Evolutionary conservation across 305 asterid genomes (phyloP).

Genomic region (Ilex paraguariensis): DNA sequence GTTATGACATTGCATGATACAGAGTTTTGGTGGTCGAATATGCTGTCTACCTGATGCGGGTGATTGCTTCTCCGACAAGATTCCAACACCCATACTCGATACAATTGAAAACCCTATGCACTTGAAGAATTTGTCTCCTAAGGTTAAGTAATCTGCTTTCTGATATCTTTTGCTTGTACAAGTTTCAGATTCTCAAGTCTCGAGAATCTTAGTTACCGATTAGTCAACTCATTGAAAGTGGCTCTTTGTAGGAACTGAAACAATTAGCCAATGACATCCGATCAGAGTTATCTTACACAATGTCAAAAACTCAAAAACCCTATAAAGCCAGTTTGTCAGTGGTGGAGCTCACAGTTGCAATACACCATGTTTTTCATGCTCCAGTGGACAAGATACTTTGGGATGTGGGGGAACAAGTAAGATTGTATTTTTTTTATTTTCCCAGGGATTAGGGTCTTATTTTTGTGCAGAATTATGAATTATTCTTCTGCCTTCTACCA

Average conservation of each 20-base stretch:
- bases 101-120: constrained; percentile 67
- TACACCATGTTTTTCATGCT: constrained; percentile 74
- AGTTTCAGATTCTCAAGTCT: background rate
- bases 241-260: constrained; percentile 61
- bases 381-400: constrained; percentile 84
- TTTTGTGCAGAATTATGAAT: background rate
- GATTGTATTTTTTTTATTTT: constrained; percentile 13
- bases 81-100: constrained; percentile 67
- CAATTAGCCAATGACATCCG: constrained; percentile 78
- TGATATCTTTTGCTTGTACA: background rate
- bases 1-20: constrained; percentile 20
- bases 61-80: constrained; percentile 38
- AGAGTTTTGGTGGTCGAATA: constrained; percentile 38
- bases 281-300: constrained; percentile 45
- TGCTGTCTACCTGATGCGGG: constrained; percentile 33
- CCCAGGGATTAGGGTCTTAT: constrained; percentile 1
- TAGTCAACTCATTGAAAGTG: constrained; percentile 15
- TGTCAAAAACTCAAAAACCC: constrained; percentile 39
- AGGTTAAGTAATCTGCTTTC: constrained; percentile 36
- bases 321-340: constrained; percentile 52
- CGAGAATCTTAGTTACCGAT: too few relatives aligned
- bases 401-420: constrained; percentile 93
- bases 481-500: too few relatives aligned
- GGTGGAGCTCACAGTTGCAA: constrained; percentile 76
- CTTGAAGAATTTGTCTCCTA: constrained; percentile 59